Evolutionary conservation across 345 rosid species (phyloP).

Genomic region (Adansonia digitata): DNA sequence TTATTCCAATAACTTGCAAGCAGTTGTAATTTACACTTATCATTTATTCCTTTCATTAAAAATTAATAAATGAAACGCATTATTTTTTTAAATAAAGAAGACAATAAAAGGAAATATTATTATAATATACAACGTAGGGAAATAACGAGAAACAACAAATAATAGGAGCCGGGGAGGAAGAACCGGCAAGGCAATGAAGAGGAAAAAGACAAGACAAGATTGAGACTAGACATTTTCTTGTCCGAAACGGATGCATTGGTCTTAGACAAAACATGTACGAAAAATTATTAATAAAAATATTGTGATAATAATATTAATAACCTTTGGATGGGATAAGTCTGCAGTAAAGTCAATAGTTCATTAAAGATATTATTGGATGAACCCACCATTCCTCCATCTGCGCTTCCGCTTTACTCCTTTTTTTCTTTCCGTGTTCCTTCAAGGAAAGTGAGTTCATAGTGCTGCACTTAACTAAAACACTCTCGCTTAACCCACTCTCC

Average conservation of each 20-base stretch:
- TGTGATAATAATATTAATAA: too few relatives aligned
- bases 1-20: too few relatives aligned
- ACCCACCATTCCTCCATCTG: background rate
- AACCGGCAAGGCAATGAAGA: too few relatives aligned
- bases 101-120: background rate
- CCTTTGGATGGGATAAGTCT: conserved; percentile 9
- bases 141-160: too few relatives aligned
- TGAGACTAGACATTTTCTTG: background rate
- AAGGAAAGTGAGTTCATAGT: background rate
- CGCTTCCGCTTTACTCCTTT: background rate
- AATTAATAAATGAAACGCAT: too few relatives aligned
- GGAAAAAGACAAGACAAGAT: background rate
- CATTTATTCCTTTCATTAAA: too few relatives aligned
- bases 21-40: too few relatives aligned
- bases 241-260: background rate
- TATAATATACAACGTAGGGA: background rate
- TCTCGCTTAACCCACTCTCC: background rate
- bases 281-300: too few relatives aligned
- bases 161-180: too few relatives aligned
- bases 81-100: too few relatives aligned
- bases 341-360: conserved; percentile 8
- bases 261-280: background rate
- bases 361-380: background rate
- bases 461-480: background rate
- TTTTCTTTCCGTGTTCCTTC: background rate